Evolutionary conservation across 495 filamentous ascomycete species (phyloP).

Genomic region (Aspergillus avenaceus): DNA sequence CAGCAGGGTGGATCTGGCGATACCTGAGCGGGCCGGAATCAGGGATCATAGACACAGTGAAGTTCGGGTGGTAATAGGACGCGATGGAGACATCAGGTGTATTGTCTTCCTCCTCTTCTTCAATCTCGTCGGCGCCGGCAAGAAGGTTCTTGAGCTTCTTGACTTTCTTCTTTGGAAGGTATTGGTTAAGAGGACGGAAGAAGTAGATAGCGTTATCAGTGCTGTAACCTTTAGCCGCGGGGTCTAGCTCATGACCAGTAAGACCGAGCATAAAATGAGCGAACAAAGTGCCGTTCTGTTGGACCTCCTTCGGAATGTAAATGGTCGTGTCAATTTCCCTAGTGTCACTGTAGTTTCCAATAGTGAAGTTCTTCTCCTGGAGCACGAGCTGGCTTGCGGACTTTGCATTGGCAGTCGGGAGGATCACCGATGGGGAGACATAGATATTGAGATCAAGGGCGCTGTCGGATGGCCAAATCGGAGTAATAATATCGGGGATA

Average conservation of each 20-base stretch:
- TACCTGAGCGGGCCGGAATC: constrained; percentile 67
- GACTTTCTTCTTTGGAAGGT: constrained; percentile 86
- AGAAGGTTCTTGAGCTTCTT: constrained; percentile 88
- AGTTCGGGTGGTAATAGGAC: constrained; percentile 94
- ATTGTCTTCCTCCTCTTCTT: constrained; percentile 47
- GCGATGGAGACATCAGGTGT: constrained; percentile 59
- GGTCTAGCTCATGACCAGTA: constrained; percentile 70
- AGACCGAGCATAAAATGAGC: constrained; percentile 87
- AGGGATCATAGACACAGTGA: constrained; percentile 82
- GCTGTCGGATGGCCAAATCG: constrained; percentile 82
- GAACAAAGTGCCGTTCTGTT: constrained; percentile 91
- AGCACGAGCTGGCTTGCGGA: constrained; percentile 59
- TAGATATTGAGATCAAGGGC: constrained; percentile 81
- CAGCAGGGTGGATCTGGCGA: constrained; percentile 64
- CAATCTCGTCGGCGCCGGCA: constrained; percentile 47
- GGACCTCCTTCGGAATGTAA: constrained; percentile 70
- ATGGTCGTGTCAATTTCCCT: constrained; percentile 76
- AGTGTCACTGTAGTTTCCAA: constrained; percentile 76
- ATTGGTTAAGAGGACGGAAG: constrained; percentile 78
- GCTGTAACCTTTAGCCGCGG: constrained; percentile 65
- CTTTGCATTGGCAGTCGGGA: constrained; percentile 59
- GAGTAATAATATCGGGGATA: constrained; percentile 71
- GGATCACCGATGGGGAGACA: constrained; percentile 67
- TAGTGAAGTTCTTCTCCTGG: constrained; percentile 73
- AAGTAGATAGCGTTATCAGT: constrained; percentile 74